Evolutionary conservation across 768 basidiomycete genomes (phyloP).

Genomic region (Daedalea quercina): DNA sequence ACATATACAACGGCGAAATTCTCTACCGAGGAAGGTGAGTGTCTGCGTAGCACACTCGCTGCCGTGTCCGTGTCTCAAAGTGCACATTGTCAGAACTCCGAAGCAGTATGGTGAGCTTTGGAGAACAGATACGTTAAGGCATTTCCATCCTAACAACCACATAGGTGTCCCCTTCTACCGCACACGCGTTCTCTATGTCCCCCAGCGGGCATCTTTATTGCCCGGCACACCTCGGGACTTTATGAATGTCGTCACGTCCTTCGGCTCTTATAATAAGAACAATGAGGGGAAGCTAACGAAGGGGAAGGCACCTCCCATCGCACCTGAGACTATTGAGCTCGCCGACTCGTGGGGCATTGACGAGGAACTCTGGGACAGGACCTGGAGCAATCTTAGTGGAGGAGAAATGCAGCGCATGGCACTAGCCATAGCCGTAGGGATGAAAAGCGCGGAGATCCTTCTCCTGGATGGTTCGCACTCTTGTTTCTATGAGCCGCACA

Average conservation of each 20-base stretch:
- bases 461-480: conserved; percentile 61
- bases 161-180: conserved; percentile 73
- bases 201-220: conserved; percentile 83
- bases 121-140: conserved; percentile 1
- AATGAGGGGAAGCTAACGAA: conserved; percentile 6
- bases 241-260: conserved; percentile 46
- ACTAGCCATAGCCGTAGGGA: conserved; percentile 65
- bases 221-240: conserved; percentile 77
- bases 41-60: not conserved
- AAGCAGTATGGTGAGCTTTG: conserved; percentile 36
- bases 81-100: conserved; percentile 34
- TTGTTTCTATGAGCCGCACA: not conserved
- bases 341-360: conserved; percentile 63
- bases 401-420: conserved; percentile 85
- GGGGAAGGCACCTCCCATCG: not conserved
- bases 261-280: conserved; percentile 36
- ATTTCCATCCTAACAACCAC: not conserved
- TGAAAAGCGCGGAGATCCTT: conserved; percentile 72
- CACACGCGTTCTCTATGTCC: conserved; percentile 77
- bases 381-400: conserved; percentile 77
- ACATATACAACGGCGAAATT: conserved; percentile 60
- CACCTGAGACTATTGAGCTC: conserved; percentile 40
- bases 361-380: conserved; percentile 64
- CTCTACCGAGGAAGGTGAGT: conserved; percentile 59
- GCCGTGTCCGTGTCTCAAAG: not conserved